Percentiles rank a stretch among this genome's conserved stretches.
phyloP scores from a whole-genome alignment of 2,329 filamentous ascomycete species.

The Leptographium wingfieldii region DNA sequence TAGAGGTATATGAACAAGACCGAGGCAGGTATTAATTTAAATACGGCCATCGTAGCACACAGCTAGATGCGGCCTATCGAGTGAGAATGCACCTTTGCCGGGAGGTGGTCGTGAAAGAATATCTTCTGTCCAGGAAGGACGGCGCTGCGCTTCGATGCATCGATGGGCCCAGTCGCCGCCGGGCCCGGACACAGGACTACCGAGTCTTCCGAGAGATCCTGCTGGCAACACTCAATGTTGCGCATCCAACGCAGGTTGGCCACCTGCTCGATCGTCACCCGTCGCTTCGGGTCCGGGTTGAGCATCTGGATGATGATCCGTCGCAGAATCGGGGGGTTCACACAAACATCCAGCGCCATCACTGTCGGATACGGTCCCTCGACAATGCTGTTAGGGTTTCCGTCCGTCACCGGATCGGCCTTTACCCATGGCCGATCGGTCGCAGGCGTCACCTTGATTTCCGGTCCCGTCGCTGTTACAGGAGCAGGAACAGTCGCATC shows the following conservation, averaged over 20 bases:
- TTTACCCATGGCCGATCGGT: not conserved
- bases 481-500: not conserved
- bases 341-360: slow-evolving; percentile 47
- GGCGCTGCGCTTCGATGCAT: slow-evolving; percentile 44
- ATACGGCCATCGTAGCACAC: not conserved
- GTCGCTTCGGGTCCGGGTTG: slow-evolving; percentile 60
- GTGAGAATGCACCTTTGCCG: slow-evolving; percentile 26
- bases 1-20: not conserved
- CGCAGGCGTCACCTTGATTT: not conserved
- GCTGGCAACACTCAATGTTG: slow-evolving; percentile 65
- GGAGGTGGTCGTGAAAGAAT: slow-evolving; percentile 46
- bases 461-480: not conserved
- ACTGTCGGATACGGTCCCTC: slow-evolving; percentile 44
- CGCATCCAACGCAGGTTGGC: slow-evolving; percentile 61
- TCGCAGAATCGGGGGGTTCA: slow-evolving; percentile 56
- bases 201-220: slow-evolving; percentile 56
- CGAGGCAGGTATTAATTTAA: not conserved
- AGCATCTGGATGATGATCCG: slow-evolving; percentile 70
- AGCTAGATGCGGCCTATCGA: slow-evolving; percentile 4
- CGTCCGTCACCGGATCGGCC: slow-evolving; percentile 30
- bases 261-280: slow-evolving; percentile 57
- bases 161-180: slow-evolving; percentile 34
- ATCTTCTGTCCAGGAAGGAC: slow-evolving; percentile 35
- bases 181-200: slow-evolving; percentile 6
- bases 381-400: slow-evolving; percentile 22